Evolutionary conservation across 495 filamentous ascomycete genomes (phyloP), one percentile per base, ranked within the genome.

Genomic region (Xylaria curta): DNA sequence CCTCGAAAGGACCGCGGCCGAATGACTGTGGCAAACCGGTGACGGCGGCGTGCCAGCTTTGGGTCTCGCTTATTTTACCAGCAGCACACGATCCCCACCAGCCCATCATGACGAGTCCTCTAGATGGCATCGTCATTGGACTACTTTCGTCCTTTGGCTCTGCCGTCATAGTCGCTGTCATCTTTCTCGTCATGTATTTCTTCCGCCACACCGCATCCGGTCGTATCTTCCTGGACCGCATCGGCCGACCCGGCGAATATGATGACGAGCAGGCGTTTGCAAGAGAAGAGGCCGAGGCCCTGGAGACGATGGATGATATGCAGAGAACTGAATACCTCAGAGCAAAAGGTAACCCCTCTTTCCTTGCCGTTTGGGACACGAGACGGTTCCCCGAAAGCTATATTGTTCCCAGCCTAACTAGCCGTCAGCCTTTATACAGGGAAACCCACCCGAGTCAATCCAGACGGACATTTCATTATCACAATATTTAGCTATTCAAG

Each of bases 381-480:
- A 46, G 1, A 21, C 21, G 12, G n/a, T 33, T 13, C 24, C 46
- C 36, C 6, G 6, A 28, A 24, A 13, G 10, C 26, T 49, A 44
- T 66, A 28, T 7, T 69, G 72, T 78, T 38, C 54, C 63, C 17
- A 56, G 6, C 31, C 44, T 70, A 28, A 53, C 67, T 58, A 61
- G 53, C 44, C 15, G 61, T 62, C 78, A 99, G 96, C 95, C 19
- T 99, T 97, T 77, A 88, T 97, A 72, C 91, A 96, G 85, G 93
- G 91, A 44, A 97, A 99, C 78, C 97, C 97, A 1, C 94, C 96
- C 74, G 96, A 98, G 79, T 98, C 97, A 0, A 84, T 93, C 72
- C 94, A 95, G 76, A 99, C 96, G 72, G 96, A 99, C 76, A 99
- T 99, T 70, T 98, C 96, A 36, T 82, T 99, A 70, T 98, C 97